Evolutionary conservation across 495 filamentous ascomycete species (phyloP).

Genomic region (Xylona heveae): DNA sequence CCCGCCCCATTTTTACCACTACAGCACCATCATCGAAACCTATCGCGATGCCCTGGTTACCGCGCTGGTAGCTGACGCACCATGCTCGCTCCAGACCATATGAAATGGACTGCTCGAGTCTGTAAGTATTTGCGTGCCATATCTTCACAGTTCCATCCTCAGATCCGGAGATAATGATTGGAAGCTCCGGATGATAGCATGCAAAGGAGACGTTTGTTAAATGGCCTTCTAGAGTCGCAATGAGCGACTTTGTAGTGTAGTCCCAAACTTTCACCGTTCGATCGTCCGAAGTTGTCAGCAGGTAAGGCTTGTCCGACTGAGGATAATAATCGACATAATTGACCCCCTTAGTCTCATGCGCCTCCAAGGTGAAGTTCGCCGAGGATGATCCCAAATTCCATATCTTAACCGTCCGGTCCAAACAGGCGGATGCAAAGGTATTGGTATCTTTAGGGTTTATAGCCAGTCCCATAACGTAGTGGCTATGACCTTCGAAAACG

Average conservation of each 20-base stretch:
- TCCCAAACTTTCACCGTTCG: constrained; percentile 72
- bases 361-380: constrained; percentile 89
- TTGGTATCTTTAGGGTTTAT: constrained; percentile 99
- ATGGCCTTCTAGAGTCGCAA: constrained; percentile 91
- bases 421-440: constrained; percentile 88
- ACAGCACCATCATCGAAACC: constrained; percentile 97
- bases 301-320: constrained; percentile 87
- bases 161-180: constrained; percentile 95
- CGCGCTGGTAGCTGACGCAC: constrained; percentile 90
- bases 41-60: constrained; percentile 81
- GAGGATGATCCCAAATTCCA: constrained; percentile 84
- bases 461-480: constrained; percentile 98
- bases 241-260: constrained; percentile 92
- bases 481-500: constrained; percentile 93
- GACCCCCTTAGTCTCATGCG: constrained; percentile 94
- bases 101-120: constrained; percentile 83
- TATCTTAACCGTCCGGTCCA: constrained; percentile 95
- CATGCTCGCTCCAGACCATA: constrained; percentile 92
- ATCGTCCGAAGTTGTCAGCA: constrained; percentile 91
- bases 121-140: constrained; percentile 95
- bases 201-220: constrained; percentile 98
- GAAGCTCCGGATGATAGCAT: constrained; percentile 91
- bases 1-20: constrained; percentile 89
- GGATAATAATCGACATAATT: constrained; percentile 98
- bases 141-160: constrained; percentile 97